Evolutionary conservation across 2,329 filamentous ascomycete genomes (phyloP), one percentile per base, ranked within the genome.

Genomic region (Microcyclospora pomicola): DNA sequence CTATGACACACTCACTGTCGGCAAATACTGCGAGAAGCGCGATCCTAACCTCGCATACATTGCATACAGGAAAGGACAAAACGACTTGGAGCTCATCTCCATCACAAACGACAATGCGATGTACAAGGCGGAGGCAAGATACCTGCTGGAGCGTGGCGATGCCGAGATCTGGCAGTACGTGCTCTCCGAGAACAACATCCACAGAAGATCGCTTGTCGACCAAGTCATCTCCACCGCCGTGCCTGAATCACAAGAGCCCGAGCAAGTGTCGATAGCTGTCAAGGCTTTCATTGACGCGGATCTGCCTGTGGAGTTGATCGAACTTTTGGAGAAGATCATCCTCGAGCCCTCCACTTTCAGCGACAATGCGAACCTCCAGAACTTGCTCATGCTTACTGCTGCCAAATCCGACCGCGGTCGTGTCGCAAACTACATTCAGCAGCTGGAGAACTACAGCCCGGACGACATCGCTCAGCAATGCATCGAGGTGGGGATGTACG

Each of bases 81-180:
- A 98, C 49, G 91, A 98, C 55, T 66, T 98, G 27, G 92, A 98
- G 65, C 74, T 98, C 40, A 88, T 98, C 63, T 91, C 82, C 61
- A 88, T 98, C 56, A 96, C 91, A 55, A 98, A 96, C 53, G 92
- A 98, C 65, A 98, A 98, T 66, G 80, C 84, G n/a, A 98, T 98
- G 91, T 98, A 94, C 73, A 82, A 87, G 53, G 83, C 83, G n/a
- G 91, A 98, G 63, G 88, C 87, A 41, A 81, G 91, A 29, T 98
- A 98, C 62, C 72, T 98, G 15, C 69, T 98, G 37, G 87, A 95
- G 54, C 80, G 91, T 48, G 81, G 83, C 29, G 91, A 98, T 54
- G 61, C 69, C 2, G 91, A 98, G 60, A 77, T 98, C 34, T 98
- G 92, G 92, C 71, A 73, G 37, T 98, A 95, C 57, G 91, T 96